Percentiles rank a stretch among this genome's conserved stretches.
Conservation (phyloP, 2,329 filamentous ascomycete genomes). For the Teratosphaeria gauchensis region DNA sequence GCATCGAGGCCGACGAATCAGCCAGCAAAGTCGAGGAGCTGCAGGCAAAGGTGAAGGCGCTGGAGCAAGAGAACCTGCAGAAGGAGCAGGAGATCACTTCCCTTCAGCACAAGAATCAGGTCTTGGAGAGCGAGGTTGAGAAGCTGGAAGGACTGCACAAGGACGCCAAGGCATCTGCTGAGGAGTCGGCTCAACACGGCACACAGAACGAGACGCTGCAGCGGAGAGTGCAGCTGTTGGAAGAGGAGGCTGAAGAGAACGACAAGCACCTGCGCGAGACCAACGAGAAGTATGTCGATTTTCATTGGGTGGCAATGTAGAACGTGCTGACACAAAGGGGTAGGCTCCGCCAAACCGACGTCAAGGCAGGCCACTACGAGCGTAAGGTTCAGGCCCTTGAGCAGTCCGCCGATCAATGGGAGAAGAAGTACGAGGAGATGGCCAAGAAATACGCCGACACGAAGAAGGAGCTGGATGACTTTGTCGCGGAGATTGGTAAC, state of each 20-base stretch:
- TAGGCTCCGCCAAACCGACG: slow-evolving; percentile 91
- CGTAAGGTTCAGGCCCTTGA: slow-evolving; percentile 98
- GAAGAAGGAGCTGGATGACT: slow-evolving; percentile 85
- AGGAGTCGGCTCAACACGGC: slow-evolving; percentile 71
- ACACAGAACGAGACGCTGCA: slow-evolving; percentile 86
- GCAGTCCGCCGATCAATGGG: slow-evolving; percentile 84
- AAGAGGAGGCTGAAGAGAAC: slow-evolving; percentile 94
- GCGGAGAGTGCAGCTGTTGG: slow-evolving; percentile 86
- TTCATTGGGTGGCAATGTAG: background rate
- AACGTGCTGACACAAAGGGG: slow-evolving; percentile 31
- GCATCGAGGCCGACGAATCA: slow-evolving; percentile 84
- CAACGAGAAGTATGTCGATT: slow-evolving; percentile 81
- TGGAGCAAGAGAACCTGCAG: slow-evolving; percentile 89
- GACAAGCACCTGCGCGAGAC: slow-evolving; percentile 94
- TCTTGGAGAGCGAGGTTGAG: slow-evolving; percentile 84
- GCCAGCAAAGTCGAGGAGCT: slow-evolving; percentile 76
- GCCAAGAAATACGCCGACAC: slow-evolving; percentile 72
- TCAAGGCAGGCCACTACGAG: slow-evolving; percentile 98
- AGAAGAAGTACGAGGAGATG: slow-evolving; percentile 97
- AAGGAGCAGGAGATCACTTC: slow-evolving; percentile 99
- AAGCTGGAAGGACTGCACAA: slow-evolving; percentile 78
- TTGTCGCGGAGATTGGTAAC: slow-evolving; percentile 85
- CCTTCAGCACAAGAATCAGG: slow-evolving; percentile 85
- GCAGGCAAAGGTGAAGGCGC: slow-evolving; percentile 71
- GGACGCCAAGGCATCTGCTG: slow-evolving; percentile 78